These are phyloP conservation scores for Cadophora sp. DNA, from an alignment of 2,329 filamentous ascomycete genomes.

Conservation along the genomic window DNA sequence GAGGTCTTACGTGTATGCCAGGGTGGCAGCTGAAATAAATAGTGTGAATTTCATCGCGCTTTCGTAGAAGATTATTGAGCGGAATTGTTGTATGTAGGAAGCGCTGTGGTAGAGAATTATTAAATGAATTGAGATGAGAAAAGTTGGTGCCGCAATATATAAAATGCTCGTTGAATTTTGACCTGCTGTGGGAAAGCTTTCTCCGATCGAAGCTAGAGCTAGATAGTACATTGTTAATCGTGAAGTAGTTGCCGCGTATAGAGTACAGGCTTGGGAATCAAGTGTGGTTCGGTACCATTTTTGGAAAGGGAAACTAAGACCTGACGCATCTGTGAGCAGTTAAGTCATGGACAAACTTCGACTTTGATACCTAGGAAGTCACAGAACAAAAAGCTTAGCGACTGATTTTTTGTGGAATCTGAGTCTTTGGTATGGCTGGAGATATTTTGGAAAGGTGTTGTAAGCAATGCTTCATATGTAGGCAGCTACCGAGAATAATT, in stretches of 20 bases:
- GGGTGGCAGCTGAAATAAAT: slow-evolving; percentile 1
- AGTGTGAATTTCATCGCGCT: slow-evolving; percentile 8
- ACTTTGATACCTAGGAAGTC: too few species aligned
- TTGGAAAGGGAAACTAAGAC: not conserved
- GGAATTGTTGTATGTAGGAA: not conserved
- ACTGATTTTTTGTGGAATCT: too few species aligned
- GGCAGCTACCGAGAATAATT: not conserved
- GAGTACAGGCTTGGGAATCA: not conserved
- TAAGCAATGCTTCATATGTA: not conserved
- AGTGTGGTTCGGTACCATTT: not conserved
- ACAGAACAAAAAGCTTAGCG: too few species aligned
- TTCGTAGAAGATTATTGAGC: not conserved
- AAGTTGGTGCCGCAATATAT: not conserved
- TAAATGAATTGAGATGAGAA: not conserved
- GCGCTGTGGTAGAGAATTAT: not conserved
- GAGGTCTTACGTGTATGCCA: slow-evolving; percentile 12
- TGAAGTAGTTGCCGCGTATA: not conserved
- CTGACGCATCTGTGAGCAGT: not conserved
- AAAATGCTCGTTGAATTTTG: not conserved
- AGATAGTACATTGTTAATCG: not conserved
- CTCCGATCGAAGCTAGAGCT: not conserved
- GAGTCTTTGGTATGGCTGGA: too few species aligned
- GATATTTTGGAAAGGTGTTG: too few species aligned
- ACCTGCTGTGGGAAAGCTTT: not conserved
- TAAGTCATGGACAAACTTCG: not conserved